Evolutionary conservation across 352 stramenopile genomes (phyloP).

Genomic region (Phytophthora sojae): DNA sequence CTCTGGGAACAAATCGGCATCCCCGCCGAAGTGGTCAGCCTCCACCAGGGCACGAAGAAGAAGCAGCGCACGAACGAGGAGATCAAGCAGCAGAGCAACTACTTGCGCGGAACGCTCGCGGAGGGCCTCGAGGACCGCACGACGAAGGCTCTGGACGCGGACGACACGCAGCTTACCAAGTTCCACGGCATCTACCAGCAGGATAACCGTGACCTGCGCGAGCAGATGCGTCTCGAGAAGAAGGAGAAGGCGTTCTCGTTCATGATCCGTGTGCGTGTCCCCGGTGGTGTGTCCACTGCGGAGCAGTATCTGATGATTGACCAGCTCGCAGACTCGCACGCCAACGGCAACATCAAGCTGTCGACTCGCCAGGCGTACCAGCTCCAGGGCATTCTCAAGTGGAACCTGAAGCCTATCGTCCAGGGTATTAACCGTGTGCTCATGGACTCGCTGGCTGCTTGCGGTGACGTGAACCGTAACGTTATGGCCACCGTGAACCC

Average conservation of each 20-base stretch:
- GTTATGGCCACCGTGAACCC: constrained; percentile 94
- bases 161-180: constrained; percentile 92
- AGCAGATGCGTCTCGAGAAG: constrained; percentile 81
- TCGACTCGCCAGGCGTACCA: constrained; percentile 98
- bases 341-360: constrained; percentile 95
- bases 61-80: constrained; percentile 86
- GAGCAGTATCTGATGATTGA: constrained; percentile 96
- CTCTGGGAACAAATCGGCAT: constrained; percentile 83
- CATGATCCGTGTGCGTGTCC: constrained; percentile 98
- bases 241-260: constrained; percentile 95
- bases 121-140: constrained; percentile 74
- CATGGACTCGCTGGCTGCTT: constrained; percentile 96
- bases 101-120: constrained; percentile 71
- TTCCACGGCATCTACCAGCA: constrained; percentile 99
- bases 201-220: constrained; percentile 92
- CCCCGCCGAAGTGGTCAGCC: constrained; percentile 56
- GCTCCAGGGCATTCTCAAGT: constrained; percentile 97
- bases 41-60: constrained; percentile 58
- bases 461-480: constrained; percentile 97
- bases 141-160: constrained; percentile 71
- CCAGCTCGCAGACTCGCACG: constrained; percentile 92
- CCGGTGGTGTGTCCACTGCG: constrained; percentile 93
- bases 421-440: constrained; percentile 91
- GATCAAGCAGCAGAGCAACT: constrained; percentile 87
- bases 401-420: constrained; percentile 97